Conservation (phyloP, 441 rosid genomes). For the Populus hybrid region DNA sequence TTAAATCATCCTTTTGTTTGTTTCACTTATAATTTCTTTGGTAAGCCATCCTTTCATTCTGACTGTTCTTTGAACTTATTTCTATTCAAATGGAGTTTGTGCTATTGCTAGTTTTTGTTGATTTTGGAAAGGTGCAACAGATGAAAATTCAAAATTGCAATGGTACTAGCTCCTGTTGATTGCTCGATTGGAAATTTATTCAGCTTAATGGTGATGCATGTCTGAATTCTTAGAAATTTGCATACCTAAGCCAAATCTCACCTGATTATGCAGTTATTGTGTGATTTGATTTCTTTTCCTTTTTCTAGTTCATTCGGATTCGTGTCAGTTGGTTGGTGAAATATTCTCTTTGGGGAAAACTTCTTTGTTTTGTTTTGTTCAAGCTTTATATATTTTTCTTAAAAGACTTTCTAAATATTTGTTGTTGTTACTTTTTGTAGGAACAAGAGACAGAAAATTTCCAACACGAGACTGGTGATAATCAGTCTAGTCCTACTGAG, state of each 20-base stretch:
- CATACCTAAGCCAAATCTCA: not conserved
- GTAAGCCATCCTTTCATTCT: not conserved
- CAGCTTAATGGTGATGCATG: not conserved
- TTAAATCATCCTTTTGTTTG: not conserved
- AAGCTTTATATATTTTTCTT: not conserved
- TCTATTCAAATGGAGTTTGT: not conserved
- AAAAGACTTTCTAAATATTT: not conserved
- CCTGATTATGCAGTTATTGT: not conserved
- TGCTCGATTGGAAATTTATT: not conserved
- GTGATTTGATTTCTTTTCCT: not conserved
- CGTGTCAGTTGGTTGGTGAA: not conserved
- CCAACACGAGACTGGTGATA: constrained; percentile 44
- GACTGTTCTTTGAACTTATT: not conserved
- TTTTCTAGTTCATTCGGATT: not conserved
- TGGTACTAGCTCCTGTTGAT: not conserved
- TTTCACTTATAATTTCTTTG: not conserved
- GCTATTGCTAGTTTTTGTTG: not conserved
- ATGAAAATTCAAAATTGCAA: not conserved
- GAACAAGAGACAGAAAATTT: constrained; percentile 43
- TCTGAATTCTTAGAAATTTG: not conserved
- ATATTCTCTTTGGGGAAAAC: not conserved
- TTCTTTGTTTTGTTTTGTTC: not conserved
- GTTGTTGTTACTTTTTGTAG: constrained; percentile 29
- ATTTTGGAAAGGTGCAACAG: not conserved
- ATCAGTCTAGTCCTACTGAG: constrained; percentile 34